Percentiles rank a stretch among this genome's conserved stretches.
Evolutionary conservation across 2,329 filamentous ascomycete genomes (phyloP).

Genomic region (Grosmannia huntii): DNA sequence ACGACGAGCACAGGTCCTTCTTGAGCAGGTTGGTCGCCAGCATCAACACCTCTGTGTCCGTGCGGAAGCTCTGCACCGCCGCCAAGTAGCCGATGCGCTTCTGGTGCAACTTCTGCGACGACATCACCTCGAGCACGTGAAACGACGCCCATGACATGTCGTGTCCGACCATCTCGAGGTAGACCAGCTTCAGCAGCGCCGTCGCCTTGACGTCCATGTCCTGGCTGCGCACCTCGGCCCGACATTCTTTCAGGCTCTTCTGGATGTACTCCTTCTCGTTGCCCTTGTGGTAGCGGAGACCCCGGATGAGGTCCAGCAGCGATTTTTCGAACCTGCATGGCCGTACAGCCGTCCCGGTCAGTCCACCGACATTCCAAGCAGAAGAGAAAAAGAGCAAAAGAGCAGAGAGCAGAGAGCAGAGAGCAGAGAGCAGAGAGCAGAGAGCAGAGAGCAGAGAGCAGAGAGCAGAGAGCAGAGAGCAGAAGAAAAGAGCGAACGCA

Average conservation of each 20-base stretch:
- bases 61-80: conserved; percentile 88
- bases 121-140: conserved; percentile 98
- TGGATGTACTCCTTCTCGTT: conserved; percentile 93
- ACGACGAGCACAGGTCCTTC: conserved; percentile 71
- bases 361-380: too few relatives aligned
- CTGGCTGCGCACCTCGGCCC: conserved; percentile 77
- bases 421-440: conserved; percentile 9
- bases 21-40: conserved; percentile 92
- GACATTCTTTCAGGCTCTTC: conserved; percentile 87
- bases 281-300: conserved; percentile 88
- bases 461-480: conserved; percentile 10
- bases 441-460: background rate
- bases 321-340: conserved; percentile 89
- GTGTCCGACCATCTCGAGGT: conserved; percentile 97
- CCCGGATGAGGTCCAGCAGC: conserved; percentile 94
- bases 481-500: too few relatives aligned
- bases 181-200: conserved; percentile 87
- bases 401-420: conserved; percentile 13
- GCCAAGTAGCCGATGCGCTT: conserved; percentile 92
- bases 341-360: background rate
- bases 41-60: conserved; percentile 96
- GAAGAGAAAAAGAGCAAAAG: background rate
- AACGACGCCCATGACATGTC: conserved; percentile 99
- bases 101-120: conserved; percentile 83
- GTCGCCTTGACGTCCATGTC: conserved; percentile 98